Evolutionary conservation across 805 yeast species (phyloP), one percentile per base, ranked within the genome.

Genomic region (Geotrichum ghanense): DNA sequence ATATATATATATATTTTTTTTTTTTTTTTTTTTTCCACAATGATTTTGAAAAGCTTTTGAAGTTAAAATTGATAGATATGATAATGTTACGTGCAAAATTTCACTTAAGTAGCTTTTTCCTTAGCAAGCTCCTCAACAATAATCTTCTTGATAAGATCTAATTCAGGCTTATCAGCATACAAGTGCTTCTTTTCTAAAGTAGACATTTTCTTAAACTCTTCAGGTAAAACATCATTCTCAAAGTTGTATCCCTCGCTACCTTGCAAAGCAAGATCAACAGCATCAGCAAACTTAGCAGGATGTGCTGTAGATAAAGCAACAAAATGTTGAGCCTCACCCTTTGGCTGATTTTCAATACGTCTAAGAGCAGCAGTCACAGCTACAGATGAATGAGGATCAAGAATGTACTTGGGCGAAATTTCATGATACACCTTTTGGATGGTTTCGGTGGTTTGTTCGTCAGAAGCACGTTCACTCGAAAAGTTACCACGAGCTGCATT

Each of bases 271-370:
- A 75, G 69, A 64, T 89, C 82, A 22, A 92, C 99, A 44, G 95
- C 98, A 52, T 87, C 97, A 22, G 95, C 85, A 60, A 92, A 92
- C 68, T 92, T 92, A 50, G 98, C 99, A 40, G 99, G 99, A 64
- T 92, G 99, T 6, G 99, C 99, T 43, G 99, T 92, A 9, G 97
- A 83, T 49, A 92, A 75, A 3, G 95, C 83, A 41, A 92, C 73
- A 54, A 73, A 74, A 41, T 42, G 43, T 49, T 7, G 51, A 58
- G 34, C 67, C 65, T 45, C 22, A 22, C 64, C 60, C 41, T 69
- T 73, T 23, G 63, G 58, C 51, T 74, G 78, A 44, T 65, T 60
- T 14, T 69, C 71, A 45, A 83, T 75, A 59, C 76, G 72, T 54
- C 80, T 73, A 54, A 81, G 73, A 37, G 92, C 70, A 19, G 95